Evolutionary conservation across 2,329 filamentous ascomycete species (phyloP).

Genomic region (Penicillium digitatum): DNA sequence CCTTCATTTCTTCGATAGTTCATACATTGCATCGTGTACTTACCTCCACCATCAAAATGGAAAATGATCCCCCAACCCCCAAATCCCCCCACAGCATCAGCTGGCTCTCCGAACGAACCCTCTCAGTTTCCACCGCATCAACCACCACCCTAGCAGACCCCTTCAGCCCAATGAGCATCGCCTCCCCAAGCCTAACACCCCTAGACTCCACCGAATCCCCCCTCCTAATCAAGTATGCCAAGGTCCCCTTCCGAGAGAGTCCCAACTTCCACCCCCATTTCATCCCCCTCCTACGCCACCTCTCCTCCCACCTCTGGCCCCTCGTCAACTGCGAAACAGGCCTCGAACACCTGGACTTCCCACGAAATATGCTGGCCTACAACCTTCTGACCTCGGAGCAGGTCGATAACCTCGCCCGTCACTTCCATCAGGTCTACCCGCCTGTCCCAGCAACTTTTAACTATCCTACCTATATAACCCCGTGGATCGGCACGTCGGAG

Average conservation of each 20-base stretch:
- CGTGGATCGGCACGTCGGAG: slow-evolving; percentile 29
- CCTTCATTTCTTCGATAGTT: not conserved
- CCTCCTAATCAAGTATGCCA: not conserved
- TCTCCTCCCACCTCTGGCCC: slow-evolving; percentile 32
- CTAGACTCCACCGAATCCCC: not conserved
- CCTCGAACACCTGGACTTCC: slow-evolving; percentile 38
- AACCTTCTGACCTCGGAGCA: slow-evolving; percentile 41
- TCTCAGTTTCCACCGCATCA: not conserved
- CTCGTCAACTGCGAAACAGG: slow-evolving; percentile 39
- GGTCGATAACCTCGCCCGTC: slow-evolving; percentile 40
- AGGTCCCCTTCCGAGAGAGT: not conserved
- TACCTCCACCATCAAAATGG: not conserved
- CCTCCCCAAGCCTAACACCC: not conserved
- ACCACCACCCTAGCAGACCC: not conserved
- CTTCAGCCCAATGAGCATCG: not conserved
- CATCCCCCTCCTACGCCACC: slow-evolving; percentile 25
- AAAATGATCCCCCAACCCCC: not conserved
- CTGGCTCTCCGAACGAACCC: not conserved
- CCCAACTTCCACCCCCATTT: slow-evolving; percentile 4
- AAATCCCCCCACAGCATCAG: not conserved
- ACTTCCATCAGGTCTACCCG: slow-evolving; percentile 44
- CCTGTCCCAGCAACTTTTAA: slow-evolving; percentile 28
- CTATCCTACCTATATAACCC: slow-evolving; percentile 34
- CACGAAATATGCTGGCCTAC: slow-evolving; percentile 36
- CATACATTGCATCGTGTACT: not conserved